Base-by-base conservation (phyloP, 116 monocot genomes). In the Trichopus zeylanicus region DNA sequence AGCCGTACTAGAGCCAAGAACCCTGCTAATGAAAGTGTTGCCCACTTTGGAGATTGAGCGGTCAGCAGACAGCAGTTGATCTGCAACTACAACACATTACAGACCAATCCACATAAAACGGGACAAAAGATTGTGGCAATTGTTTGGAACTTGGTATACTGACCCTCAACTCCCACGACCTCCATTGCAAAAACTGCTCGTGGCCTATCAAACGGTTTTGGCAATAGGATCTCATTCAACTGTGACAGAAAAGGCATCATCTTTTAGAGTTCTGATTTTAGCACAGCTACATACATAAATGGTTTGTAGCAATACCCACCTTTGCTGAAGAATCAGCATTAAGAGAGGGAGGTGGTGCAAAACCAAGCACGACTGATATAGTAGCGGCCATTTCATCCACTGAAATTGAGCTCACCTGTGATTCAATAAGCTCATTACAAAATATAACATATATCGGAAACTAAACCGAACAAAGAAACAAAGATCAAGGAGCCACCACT, bases 291-390 rank as follows among this genome's bases (percentile, higher is more conserved):
- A n/a, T n/a, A n/a, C 4, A 26, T 51, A 22, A 22, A 24, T 21
- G 10, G 9, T 51, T 51, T 51, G 5, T 22, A 59, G 6, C 23
- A 23, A 1, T 8, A 18, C 23, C 49, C 32, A 88, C 88, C 76
- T 88, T 83, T 13, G 64, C 47, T 23, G 80, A 75, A 60, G 82
- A 82, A 55, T 75, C 63, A 20, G 56, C 46, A 20, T 75, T 20
- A 35, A 87, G 75, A 0, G 70, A 83, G 31, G 49, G 24, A 37
- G 72, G 27, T 46, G 88, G 79, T 55, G 88, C 76, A 66, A 77
- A 74, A 29, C 88, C 88, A 77, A 88, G 88, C 31, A 88, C 55
- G 26, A 83, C 83, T 26, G 88, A 88, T 69, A 69, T 26, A 3
- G 71, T 55, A 55, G 83, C 73, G 48, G 77, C 46, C 62, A 88